Base-by-base conservation (phyloP, 192 early-diverging fungal genomes). In the Entomortierella chlamydospora region DNA sequence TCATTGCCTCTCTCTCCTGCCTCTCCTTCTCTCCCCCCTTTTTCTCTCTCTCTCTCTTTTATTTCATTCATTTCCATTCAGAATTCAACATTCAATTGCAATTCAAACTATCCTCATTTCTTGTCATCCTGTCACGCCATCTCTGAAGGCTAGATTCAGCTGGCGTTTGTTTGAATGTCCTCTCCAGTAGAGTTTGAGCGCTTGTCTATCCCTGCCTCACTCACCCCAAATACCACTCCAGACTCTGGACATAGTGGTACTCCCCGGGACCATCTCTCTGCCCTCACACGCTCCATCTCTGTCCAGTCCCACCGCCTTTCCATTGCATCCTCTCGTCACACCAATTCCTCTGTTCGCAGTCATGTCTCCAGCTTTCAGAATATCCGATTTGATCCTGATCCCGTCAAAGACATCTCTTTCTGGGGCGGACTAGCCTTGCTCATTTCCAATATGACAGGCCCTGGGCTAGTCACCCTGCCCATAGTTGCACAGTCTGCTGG, bases 361-460 rank as follows among this genome's bases (percentile, higher is more conserved):
- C 74, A 78, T 60, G 55, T 78, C 33, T 78, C 74, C 45, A 78
- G 45, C 47, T 78, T 78, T 25, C 74, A 78, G 30, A 78, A 78
- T 57, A 58, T 70, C 20, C 59, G 67, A 33, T 78, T 78, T 61
- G 74, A 78, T 28, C 74, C 74, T 8, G 74, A 78, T 29, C 74
- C 74, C 43, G 62, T 78, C 55, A 78, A 78, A 26, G 74, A 78
- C 37, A 84, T 84, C 30, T 84, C 81, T 25, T 84, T 84, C 57
- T 78, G 73, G 56, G 83, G 83, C 18, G 81, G 83, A 3, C n/a
- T 82, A 2, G 73, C 83, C 9, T 51, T 84, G 10, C 53, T 84
- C 23, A 76, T 84, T 11, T 84, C 81, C 25, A 82, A 81, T 30
- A 84, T 82, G 74, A 84, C 83, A 1, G 83, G 83, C 2, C 83